These are phyloP conservation scores for Dictyostelium purpureum DNA, from an alignment of 78 protist genomes.

Conservation along the genomic window DNA sequence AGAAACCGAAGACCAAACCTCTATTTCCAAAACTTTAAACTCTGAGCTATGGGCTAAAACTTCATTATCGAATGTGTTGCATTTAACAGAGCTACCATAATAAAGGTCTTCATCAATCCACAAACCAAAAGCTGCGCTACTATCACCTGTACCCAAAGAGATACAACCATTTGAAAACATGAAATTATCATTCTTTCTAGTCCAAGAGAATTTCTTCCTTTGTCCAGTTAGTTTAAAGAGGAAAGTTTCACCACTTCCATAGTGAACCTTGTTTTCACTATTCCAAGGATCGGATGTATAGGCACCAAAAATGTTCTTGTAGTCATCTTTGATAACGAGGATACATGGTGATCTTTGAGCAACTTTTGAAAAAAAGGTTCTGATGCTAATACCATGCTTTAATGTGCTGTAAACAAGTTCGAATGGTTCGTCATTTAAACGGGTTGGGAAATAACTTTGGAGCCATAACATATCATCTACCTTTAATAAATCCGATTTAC, in stretches of 20 bases:
- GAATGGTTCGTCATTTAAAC: slow-evolving; percentile 35
- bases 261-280: slow-evolving; percentile 44
- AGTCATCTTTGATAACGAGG: slow-evolving; percentile 42
- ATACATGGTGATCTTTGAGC: slow-evolving; percentile 50
- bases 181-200: slow-evolving; percentile 52
- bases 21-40: slow-evolving; percentile 52
- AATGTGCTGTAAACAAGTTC: slow-evolving; percentile 36
- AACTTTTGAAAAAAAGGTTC: slow-evolving; percentile 49
- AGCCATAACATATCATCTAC: slow-evolving; percentile 37
- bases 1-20: slow-evolving; percentile 58
- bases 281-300: slow-evolving; percentile 73
- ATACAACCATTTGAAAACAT: slow-evolving; percentile 40
- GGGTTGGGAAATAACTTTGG: slow-evolving; percentile 46
- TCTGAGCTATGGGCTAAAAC: slow-evolving; percentile 19
- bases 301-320: slow-evolving; percentile 42
- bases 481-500: slow-evolving; percentile 10
- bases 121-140: slow-evolving; percentile 48
- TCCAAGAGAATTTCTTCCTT: slow-evolving; percentile 56
- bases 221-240: slow-evolving; percentile 20
- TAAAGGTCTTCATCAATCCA: slow-evolving; percentile 74
- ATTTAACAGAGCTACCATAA: slow-evolving; percentile 28
- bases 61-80: slow-evolving; percentile 59
- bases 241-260: slow-evolving; percentile 73
- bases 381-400: slow-evolving; percentile 58
- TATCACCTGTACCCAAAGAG: slow-evolving; percentile 61